Evolutionary conservation across 306 rosid species (phyloP).

Genomic region (Trichosanthes truncata): DNA sequence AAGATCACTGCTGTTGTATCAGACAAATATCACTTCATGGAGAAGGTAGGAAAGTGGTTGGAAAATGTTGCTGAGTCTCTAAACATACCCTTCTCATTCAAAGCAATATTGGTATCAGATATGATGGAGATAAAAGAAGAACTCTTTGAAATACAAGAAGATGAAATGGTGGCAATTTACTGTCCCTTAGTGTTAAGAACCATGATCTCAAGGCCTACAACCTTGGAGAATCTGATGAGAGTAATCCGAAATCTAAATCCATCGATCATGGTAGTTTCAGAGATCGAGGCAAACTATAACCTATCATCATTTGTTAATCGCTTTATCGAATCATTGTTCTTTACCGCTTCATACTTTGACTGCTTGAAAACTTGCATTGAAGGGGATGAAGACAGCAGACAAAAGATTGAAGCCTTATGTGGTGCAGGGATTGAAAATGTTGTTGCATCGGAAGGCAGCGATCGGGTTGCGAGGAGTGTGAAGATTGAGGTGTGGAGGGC

Average conservation of each 20-base stretch:
- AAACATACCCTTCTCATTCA: constrained; percentile 48
- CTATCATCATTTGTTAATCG: constrained; percentile 59
- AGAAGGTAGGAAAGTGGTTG: constrained; percentile 44
- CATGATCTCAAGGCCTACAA: constrained; percentile 35
- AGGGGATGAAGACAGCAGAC: constrained; percentile 21
- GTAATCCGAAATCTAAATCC: constrained; percentile 43
- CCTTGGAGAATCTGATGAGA: constrained; percentile 63
- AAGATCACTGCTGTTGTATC: constrained; percentile 47
- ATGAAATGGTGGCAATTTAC: constrained; percentile 48
- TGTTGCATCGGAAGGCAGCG: constrained; percentile 44
- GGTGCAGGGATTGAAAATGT: constrained; percentile 35
- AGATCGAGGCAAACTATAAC: constrained; percentile 50
- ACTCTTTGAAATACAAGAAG: constrained; percentile 29
- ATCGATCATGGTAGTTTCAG: constrained; percentile 43
- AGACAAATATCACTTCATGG: constrained; percentile 6
- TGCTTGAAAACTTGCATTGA: constrained; percentile 36
- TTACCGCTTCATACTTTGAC: constrained; percentile 43
- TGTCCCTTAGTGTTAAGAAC: constrained; percentile 31
- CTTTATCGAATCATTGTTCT: constrained; percentile 52
- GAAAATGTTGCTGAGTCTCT: constrained; percentile 41
- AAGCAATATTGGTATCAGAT: constrained; percentile 31
- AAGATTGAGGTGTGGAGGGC: constrained; percentile 67
- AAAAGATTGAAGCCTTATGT: constrained; percentile 20
- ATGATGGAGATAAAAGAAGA: constrained; percentile 34
- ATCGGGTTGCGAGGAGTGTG: constrained; percentile 44